Conservation (phyloP, 1,139 yeast genomes). For the Hansenula lynferdii region DNA sequence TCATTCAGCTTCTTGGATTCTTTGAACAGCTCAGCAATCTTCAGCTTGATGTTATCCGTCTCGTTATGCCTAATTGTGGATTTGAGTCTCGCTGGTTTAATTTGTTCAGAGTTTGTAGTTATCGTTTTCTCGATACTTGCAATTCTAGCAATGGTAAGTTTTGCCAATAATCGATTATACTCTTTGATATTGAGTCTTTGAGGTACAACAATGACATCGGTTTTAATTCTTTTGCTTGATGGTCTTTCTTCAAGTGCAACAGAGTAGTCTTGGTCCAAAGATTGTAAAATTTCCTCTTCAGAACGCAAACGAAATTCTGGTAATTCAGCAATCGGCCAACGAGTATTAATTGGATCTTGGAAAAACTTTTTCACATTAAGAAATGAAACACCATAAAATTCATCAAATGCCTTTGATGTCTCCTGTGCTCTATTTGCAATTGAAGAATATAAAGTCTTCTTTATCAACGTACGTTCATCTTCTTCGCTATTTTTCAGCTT, state of each 20-base stretch:
- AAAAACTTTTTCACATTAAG: slow-evolving; percentile 13
- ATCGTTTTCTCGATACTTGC: slow-evolving; percentile 30
- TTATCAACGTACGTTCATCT: slow-evolving; percentile 12
- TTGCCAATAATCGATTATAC: slow-evolving; percentile 40
- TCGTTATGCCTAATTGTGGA: slow-evolving; percentile 48
- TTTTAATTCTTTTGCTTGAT: slow-evolving; percentile 11
- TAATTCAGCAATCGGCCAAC: slow-evolving; percentile 12
- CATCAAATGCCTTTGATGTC: slow-evolving; percentile 2
- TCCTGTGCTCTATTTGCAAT: slow-evolving; percentile 9
- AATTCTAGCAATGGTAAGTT: slow-evolving; percentile 34
- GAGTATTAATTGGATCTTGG: slow-evolving; percentile 8
- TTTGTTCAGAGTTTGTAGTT: slow-evolving; percentile 21
- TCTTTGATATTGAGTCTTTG: slow-evolving; percentile 25
- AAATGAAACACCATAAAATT: slow-evolving; percentile 6
- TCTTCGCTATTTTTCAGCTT: slow-evolving; percentile 9
- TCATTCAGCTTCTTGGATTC: slow-evolving; percentile 45
- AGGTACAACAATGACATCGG: slow-evolving; percentile 11
- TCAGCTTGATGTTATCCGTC: slow-evolving; percentile 42
- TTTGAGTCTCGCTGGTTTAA: slow-evolving; percentile 32
- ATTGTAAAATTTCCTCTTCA: slow-evolving; percentile 7
- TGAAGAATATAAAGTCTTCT: slow-evolving; percentile 6
- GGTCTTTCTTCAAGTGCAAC: slow-evolving; percentile 1
- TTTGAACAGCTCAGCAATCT: slow-evolving; percentile 44
- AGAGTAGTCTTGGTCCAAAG: slow-evolving; percentile 13
- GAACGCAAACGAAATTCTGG: slow-evolving; percentile 13